Evolutionary conservation across 73 alveolate genomes (phyloP).

Genomic region (Paramecium biaurelia): DNA sequence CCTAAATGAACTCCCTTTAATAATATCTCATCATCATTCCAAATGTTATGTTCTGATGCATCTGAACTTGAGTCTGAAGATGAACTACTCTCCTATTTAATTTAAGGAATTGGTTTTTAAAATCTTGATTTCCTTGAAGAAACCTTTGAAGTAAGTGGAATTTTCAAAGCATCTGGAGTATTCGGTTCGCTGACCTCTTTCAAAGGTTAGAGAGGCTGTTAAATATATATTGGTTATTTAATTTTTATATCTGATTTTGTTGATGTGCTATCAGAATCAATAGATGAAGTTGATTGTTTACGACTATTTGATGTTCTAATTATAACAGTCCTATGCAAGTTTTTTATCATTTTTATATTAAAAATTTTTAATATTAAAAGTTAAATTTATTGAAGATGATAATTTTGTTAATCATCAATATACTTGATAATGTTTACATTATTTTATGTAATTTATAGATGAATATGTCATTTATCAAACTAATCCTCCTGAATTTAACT

Average conservation of each 20-base stretch:
- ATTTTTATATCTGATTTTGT: background rate
- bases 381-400: background rate
- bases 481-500: background rate
- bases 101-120: background rate
- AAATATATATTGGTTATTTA: background rate
- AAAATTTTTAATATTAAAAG: background rate
- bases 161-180: background rate
- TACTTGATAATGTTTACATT: background rate
- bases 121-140: background rate
- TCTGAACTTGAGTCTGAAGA: slow-evolving; percentile 13
- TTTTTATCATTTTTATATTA: background rate
- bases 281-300: background rate
- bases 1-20: slow-evolving; percentile 33
- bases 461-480: background rate
- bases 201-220: background rate
- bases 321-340: background rate
- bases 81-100: background rate
- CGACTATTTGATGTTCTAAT: background rate
- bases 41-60: slow-evolving; percentile 12
- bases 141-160: background rate
- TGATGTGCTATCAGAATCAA: background rate
- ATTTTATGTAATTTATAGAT: background rate
- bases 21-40: slow-evolving; percentile 25
- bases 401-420: background rate
- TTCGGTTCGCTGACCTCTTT: slow-evolving; percentile 3